phyloP scores from a whole-genome alignment of 1,284 basidiomycete species.

The Acaromyces ingoldii region DNA sequence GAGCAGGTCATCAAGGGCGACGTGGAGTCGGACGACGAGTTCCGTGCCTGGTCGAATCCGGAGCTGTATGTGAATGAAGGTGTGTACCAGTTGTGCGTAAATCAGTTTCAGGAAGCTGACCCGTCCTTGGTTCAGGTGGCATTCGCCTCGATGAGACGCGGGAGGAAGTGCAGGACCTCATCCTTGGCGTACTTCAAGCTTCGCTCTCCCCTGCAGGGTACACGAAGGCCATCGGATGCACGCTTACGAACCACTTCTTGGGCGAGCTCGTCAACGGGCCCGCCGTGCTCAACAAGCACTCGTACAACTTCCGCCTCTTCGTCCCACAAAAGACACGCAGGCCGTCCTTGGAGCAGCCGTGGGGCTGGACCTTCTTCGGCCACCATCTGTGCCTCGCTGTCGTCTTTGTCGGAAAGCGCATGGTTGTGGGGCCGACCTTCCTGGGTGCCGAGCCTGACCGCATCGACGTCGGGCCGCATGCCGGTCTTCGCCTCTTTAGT shows the following conservation, averaged over 20 bases:
- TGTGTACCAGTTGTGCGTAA: conserved; percentile 5
- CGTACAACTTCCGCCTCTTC: conserved; percentile 51
- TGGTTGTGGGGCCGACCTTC: conserved; percentile 51
- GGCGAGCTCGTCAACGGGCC: conserved; percentile 49
- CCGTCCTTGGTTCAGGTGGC: conserved; percentile 45
- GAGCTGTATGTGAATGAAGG: conserved; percentile 50
- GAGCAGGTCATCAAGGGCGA: conserved; percentile 28
- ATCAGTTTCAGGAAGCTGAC: neutral
- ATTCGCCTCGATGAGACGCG: conserved; percentile 51
- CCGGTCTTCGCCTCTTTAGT: conserved; percentile 45
- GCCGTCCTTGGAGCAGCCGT: conserved; percentile 33
- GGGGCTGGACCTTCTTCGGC: conserved; percentile 51
- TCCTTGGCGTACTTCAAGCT: conserved; percentile 43
- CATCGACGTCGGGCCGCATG: conserved; percentile 48
- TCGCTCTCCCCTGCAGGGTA: conserved; percentile 44
- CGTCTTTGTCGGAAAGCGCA: conserved; percentile 45
- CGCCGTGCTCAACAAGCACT: conserved; percentile 47
- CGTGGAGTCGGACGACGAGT: conserved; percentile 42
- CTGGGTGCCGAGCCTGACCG: conserved; percentile 51
- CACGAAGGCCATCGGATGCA: conserved; percentile 46
- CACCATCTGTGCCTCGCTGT: conserved; percentile 51
- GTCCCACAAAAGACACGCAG: conserved; percentile 9
- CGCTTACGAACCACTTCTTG: conserved; percentile 49
- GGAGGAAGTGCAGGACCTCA: conserved; percentile 21
- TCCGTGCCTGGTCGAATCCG: conserved; percentile 50